These are phyloP conservation scores for Globisporangium yorkense DNA, from an alignment of 352 stramenopile species.

Conservation along the genomic window DNA sequence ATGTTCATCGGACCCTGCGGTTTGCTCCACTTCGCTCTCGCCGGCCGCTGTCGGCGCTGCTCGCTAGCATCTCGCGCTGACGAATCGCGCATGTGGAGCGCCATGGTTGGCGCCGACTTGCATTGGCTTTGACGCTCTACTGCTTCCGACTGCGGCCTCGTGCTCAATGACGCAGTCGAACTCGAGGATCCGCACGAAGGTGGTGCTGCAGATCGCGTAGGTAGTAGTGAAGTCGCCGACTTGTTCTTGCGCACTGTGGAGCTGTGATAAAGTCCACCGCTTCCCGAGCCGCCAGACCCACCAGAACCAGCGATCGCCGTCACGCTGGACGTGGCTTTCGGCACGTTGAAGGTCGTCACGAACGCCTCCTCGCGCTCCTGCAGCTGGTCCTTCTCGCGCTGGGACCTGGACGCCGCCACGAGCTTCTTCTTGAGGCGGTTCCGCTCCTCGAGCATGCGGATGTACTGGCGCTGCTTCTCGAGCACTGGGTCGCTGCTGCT, in stretches of 20 bases:
- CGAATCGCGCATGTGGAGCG: slow-evolving; percentile 19
- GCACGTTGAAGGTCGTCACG: slow-evolving; percentile 75
- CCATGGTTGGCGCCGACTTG: slow-evolving; percentile 39
- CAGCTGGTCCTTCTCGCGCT: slow-evolving; percentile 42
- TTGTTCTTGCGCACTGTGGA: slow-evolving; percentile 30
- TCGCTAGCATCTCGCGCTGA: slow-evolving; percentile 6
- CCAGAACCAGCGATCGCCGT: background rate
- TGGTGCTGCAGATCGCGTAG: slow-evolving; percentile 17
- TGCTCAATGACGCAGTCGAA: background rate
- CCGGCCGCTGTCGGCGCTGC: slow-evolving; percentile 1
- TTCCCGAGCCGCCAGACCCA: background rate
- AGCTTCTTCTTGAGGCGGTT: slow-evolving; percentile 81
- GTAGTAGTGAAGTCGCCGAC: slow-evolving; percentile 36
- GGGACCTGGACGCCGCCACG: slow-evolving; percentile 41
- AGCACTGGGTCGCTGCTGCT: slow-evolving; percentile 37
- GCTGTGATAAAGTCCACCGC: background rate
- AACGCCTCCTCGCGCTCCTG: slow-evolving; percentile 71
- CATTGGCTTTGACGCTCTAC: slow-evolving; percentile 19
- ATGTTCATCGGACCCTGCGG: slow-evolving; percentile 38
- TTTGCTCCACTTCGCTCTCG: slow-evolving; percentile 53
- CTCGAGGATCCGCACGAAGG: background rate
- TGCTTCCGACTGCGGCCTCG: slow-evolving; percentile 2
- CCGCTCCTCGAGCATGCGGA: slow-evolving; percentile 79
- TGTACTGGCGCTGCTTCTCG: slow-evolving; percentile 78
- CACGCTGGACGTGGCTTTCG: slow-evolving; percentile 2